Conservation (phyloP, 164 flowering plant genomes). For the Stephania japonica region DNA sequence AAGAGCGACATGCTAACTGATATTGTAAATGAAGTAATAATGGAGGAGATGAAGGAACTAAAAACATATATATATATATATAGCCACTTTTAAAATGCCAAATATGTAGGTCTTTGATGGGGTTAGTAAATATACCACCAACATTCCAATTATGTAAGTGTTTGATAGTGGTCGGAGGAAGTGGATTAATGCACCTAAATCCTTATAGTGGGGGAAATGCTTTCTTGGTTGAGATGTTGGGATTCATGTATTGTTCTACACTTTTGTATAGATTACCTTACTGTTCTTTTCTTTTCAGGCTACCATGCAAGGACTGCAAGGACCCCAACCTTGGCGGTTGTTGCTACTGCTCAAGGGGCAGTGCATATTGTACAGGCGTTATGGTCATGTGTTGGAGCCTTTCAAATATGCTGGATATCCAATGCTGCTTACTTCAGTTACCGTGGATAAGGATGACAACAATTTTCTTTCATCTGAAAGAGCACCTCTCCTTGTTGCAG, state of each 20-base stretch:
- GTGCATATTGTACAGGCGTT: constrained; percentile 85
- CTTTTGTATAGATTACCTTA: not conserved
- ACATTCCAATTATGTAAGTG: no score
- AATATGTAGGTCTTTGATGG: no score
- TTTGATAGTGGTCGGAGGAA: no score
- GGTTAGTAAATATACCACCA: no score
- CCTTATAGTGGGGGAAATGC: not conserved
- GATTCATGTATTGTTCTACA: not conserved
- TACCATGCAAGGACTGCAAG: constrained; percentile 98
- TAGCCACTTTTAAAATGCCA: not conserved
- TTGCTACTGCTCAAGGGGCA: constrained; percentile 92
- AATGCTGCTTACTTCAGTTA: constrained; percentile 88
- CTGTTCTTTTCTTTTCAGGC: constrained; percentile 47
- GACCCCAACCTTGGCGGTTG: constrained; percentile 96
- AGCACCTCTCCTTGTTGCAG: constrained; percentile 92
- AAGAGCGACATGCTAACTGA: not conserved
- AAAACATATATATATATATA: not conserved
- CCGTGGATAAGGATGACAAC: constrained; percentile 90
- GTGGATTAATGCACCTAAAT: not conserved
- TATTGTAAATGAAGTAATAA: not conserved
- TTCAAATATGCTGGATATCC: constrained; percentile 99
- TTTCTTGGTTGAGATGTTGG: not conserved
- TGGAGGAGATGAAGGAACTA: not conserved
- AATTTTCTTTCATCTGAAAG: constrained; percentile 91
- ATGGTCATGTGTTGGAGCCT: constrained; percentile 86